Evolutionary conservation across 2,329 filamentous ascomycete species (phyloP), one percentile per base, ranked within the genome.

Genomic region (Allantophomopsis lycopodina): DNA sequence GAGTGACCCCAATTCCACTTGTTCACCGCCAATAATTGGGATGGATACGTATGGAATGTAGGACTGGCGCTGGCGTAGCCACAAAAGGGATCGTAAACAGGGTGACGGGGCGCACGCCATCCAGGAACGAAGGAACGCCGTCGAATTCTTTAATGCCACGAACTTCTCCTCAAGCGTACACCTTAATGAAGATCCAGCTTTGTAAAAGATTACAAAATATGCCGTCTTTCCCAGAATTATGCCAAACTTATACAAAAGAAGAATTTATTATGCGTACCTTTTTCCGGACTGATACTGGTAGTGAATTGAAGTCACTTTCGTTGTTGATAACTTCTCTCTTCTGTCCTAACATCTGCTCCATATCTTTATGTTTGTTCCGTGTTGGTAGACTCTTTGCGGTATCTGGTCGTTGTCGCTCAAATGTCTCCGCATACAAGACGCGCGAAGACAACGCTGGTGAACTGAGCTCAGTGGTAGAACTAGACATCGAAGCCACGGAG

Each of bases 231-330:
- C 23, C 23, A 28, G 23, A 10, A 28, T 28, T 28, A 28, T 28
- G 23, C 11, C 23, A 12, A 10, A 28, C 3, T 12, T 28, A 31
- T 21, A 38, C 16, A 21, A 32, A 28, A 12, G 11, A 28, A 12
- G 30, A 32, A 40, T 7, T 20, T 35, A 40, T 28, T 41, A 34
- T 38, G 59, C 64, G 55, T 55, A 71, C 67, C 63, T 71, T 70
- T 53, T 64, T 60, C 46, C 64, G 61, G 16, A 70, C 63, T n/a
- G 66, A 65, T 35, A 65, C 46, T 7, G 67, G 66, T 40, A 71
- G 55, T 32, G 64, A 60, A 47, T 69, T 64, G 48, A 68, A 70
- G 48, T 69, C 66, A 44, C 65, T 36, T 60, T 56, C 2, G 65
- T 55, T 11, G 53, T 52, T 6, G 44, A 53, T 49, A 31, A 23